A percentile compares a stretch with the other conserved stretches of the same genome.
phyloP scores from a whole-genome alignment of 345 rosid species.

The Eucalyptus victrix region DNA sequence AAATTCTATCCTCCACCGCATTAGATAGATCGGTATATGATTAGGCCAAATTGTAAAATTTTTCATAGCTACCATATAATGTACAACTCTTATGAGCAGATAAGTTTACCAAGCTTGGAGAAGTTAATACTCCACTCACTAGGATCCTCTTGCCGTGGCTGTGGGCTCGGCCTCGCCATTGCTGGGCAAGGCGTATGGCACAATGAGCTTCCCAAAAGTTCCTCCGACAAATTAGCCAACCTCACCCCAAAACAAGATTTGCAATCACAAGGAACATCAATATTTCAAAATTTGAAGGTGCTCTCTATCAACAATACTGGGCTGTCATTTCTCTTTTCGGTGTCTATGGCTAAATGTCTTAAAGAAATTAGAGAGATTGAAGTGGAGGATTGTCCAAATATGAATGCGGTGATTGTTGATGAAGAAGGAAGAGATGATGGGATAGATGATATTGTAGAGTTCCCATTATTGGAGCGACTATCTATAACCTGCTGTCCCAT shows the following conservation, averaged over 20 bases:
- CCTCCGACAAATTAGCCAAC: not conserved
- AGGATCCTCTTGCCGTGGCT: not conserved
- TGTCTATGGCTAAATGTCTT: not conserved
- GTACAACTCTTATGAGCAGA: not conserved
- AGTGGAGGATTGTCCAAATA: not conserved
- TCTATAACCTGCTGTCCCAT: fast-evolving
- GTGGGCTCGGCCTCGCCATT: too few species aligned
- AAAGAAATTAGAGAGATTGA: too few species aligned
- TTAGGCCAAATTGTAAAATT: too few species aligned
- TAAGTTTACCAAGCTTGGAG: not conserved
- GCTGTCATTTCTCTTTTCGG: not conserved
- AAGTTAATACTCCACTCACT: fast-evolving
- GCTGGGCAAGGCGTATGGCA: not conserved
- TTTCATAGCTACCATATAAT: fast-evolving
- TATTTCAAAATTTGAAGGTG: too few species aligned
- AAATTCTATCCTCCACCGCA: not conserved
- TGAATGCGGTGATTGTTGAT: not conserved
- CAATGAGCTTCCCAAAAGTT: not conserved
- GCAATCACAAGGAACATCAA: too few species aligned
- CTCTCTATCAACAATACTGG: too few species aligned
- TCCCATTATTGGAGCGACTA: not conserved
- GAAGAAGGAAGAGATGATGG: not conserved
- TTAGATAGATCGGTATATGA: fast-evolving
- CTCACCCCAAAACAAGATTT: too few species aligned
- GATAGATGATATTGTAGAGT: not conserved